These are phyloP conservation scores for Beta corolliflora DNA, from an alignment of 179 eudicot genomes.

Conservation along the genomic window DNA sequence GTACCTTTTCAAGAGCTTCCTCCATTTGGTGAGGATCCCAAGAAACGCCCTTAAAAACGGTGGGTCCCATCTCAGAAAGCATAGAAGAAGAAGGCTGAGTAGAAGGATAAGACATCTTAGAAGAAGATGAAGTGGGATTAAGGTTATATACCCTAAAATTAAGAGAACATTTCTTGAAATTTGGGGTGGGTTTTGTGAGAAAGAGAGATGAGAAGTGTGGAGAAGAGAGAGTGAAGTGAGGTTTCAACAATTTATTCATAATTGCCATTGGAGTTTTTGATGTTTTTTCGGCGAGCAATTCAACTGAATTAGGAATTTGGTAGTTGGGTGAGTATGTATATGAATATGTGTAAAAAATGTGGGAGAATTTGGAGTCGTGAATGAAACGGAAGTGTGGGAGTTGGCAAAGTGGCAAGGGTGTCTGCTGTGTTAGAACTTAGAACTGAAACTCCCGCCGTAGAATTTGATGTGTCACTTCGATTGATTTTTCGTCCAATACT, in stretches of 20 bases:
- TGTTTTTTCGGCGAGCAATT: neutral
- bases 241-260: neutral
- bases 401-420: neutral
- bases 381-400: neutral
- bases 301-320: no score
- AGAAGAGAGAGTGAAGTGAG: neutral
- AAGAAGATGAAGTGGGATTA: neutral
- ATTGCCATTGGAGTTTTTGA: neutral
- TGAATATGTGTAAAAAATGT: neutral
- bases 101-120: constrained; percentile 7
- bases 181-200: constrained; percentile 1
- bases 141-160: constrained; percentile 11
- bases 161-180: neutral
- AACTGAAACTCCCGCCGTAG: neutral
- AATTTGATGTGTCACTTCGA: neutral
- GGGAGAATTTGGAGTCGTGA: neutral
- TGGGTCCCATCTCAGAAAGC: constrained; percentile 32
- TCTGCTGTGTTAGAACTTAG: neutral
- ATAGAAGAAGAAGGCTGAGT: constrained; percentile 23
- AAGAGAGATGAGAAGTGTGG: constrained; percentile 1
- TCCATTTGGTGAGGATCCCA: constrained; percentile 37
- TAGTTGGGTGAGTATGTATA: neutral
- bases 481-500: no score
- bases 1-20: constrained; percentile 63
- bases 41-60: constrained; percentile 22